Conservation (phyloP, 495 filamentous ascomycete species). For the Chaetomidium leptoderma region DNA sequence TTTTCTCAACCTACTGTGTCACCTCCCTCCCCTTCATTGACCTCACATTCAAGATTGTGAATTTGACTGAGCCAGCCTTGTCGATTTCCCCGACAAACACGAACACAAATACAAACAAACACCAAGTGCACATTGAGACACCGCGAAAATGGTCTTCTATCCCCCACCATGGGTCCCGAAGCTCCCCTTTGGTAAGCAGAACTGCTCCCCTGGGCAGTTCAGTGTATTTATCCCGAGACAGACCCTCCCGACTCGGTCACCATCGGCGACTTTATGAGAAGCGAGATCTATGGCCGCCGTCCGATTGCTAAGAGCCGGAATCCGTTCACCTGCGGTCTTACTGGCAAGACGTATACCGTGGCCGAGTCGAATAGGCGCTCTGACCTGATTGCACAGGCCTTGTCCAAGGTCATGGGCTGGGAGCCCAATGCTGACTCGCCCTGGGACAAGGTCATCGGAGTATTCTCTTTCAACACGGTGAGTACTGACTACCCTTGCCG, state of each 20-base stretch:
- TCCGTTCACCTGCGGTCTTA: conserved; percentile 79
- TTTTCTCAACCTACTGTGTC: too few relatives aligned
- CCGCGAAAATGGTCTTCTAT: conserved; percentile 68
- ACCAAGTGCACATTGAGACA: not conserved
- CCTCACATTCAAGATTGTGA: too few relatives aligned
- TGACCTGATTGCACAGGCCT: conserved; percentile 62
- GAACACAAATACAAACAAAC: not conserved
- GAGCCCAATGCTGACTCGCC: conserved; percentile 67
- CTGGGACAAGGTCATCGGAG: conserved; percentile 78
- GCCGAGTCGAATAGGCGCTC: conserved; percentile 63
- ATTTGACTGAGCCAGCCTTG: too few relatives aligned
- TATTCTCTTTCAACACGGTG: conserved; percentile 81
- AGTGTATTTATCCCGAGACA: conserved; percentile 14
- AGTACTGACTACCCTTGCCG: conserved; percentile 19
- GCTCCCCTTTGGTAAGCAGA: conserved; percentile 52
- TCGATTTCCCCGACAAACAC: too few relatives aligned
- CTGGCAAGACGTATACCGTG: conserved; percentile 65
- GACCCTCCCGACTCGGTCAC: conserved; percentile 72
- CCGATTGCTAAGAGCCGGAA: conserved; percentile 60
- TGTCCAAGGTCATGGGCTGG: conserved; percentile 74
- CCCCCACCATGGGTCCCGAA: conserved; percentile 64
- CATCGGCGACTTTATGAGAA: conserved; percentile 73
- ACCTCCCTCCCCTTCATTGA: too few relatives aligned
- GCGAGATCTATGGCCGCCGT: conserved; percentile 65
- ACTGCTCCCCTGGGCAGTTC: not conserved